A percentile compares a stretch with the other conserved stretches of the same genome.
phyloP scores from a whole-genome alignment of 345 rosid species.

The Pelargonium nanum region DNA sequence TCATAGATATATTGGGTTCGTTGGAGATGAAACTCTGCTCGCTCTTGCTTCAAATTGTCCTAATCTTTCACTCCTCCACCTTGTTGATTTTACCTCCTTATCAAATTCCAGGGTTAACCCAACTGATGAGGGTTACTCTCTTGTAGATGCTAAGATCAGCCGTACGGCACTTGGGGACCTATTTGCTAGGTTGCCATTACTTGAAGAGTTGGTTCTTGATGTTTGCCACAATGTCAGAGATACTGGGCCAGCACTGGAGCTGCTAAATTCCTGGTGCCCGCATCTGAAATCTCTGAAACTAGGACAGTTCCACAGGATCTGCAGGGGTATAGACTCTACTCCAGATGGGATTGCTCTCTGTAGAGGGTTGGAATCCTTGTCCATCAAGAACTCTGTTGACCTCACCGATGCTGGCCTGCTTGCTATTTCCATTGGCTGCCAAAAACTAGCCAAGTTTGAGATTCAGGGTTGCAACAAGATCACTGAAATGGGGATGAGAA shows the following conservation, averaged over 20 bases:
- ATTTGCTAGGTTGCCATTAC: constrained; percentile 21
- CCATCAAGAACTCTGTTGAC: constrained; percentile 26
- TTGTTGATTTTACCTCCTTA: constrained; percentile 19
- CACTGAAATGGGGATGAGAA: constrained; percentile 23
- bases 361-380: constrained; percentile 21
- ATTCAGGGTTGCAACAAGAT: constrained; percentile 29
- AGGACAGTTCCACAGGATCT: constrained; percentile 30
- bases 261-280: constrained; percentile 21
- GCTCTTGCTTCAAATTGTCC: constrained; percentile 26
- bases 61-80: constrained; percentile 23
- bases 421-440: constrained; percentile 29
- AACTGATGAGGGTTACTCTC: constrained; percentile 15
- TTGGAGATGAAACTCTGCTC: constrained; percentile 24
- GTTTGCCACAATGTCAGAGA: constrained; percentile 26
- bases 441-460: constrained; percentile 19
- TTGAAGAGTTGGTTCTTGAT: constrained; percentile 27
- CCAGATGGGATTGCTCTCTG: constrained; percentile 33
- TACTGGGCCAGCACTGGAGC: constrained; percentile 19
- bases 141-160: constrained; percentile 21
- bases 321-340: constrained; percentile 16
- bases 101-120: constrained; percentile 9
- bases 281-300: constrained; percentile 19
- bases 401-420: constrained; percentile 26
- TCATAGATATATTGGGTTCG: constrained; percentile 22
- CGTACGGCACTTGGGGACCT: constrained; percentile 11